phyloP scores from a whole-genome alignment of 331 rosid genomes.

The Cydonia oblonga region DNA sequence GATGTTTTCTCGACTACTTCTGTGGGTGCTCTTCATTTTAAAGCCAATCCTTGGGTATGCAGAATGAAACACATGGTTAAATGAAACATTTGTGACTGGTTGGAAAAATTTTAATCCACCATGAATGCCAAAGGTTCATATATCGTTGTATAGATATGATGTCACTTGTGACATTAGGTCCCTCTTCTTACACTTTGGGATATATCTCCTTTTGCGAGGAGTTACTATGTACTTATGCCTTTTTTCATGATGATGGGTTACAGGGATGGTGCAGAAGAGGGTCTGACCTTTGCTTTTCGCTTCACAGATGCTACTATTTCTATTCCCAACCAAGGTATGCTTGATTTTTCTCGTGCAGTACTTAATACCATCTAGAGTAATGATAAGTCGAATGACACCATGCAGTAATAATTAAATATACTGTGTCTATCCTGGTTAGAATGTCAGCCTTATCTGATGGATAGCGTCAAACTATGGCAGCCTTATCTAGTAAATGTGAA shows the following conservation, averaged over 20 bases:
- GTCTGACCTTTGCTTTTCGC: constrained; percentile 97
- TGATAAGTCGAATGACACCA: not conserved
- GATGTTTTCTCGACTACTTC: not conserved
- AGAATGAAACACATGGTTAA: not conserved
- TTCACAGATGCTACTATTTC: constrained; percentile 85
- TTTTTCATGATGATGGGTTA: constrained; percentile 7
- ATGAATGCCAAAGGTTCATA: not conserved
- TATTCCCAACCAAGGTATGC: constrained; percentile 79
- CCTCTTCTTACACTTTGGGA: not conserved
- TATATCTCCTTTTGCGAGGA: not conserved
- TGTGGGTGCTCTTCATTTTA: too few species aligned
- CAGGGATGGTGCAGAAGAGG: constrained; percentile 87
- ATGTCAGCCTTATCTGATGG: not conserved
- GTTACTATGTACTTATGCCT: not conserved
- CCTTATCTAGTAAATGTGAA: not conserved
- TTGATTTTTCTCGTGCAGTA: not conserved
- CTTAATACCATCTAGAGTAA: not conserved
- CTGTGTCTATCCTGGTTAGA: not conserved
- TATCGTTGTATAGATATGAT: not conserved
- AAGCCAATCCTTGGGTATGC: not conserved
- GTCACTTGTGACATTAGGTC: not conserved
- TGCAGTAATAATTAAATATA: not conserved
- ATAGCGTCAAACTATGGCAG: not conserved
- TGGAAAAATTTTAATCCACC: not conserved
- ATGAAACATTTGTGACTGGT: not conserved